Base-by-base conservation (phyloP, 2,329 filamentous ascomycete species). In the Aspergillus pseudoglaucus region DNA sequence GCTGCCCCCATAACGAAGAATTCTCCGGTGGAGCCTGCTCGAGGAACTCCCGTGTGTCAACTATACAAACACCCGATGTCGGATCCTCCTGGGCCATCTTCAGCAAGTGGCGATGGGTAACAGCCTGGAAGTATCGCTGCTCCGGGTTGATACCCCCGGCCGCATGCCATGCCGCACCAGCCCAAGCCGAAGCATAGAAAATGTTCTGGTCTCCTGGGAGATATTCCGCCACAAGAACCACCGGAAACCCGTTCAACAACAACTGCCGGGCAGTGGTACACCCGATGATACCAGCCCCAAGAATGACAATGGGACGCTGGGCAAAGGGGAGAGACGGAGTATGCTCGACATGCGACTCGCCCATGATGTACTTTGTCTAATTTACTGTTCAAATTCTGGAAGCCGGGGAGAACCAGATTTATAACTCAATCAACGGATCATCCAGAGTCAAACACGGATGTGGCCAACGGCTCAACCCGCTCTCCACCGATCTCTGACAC, bases 281-380 rank as follows among this genome's bases (percentile, higher is more conserved):
- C n/a, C 67, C 67, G 23, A 69, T 69, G 38, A 69, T 69, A 2
- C 67, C 67, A 15, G 65, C 66, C n/a, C 67, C 66, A 1, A 69
- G 53, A 22, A 69, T 65, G 25, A 69, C 48, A 30, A 69, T 52
- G 5, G 65, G 62, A 7, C 64, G 61, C 46, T 67, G 64, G 4
- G 66, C 42, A 45, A 68, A 69, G 3, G 65, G 63, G 0, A 53
- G 32, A 6, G 43, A 33, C 18, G 42, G 43, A 4, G 69, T 74
- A 30, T 47, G 25, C 27, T 15, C 15, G 39, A 22, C 7, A 12
- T 50, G 50, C 15, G 15, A 39, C 10, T 39, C 37, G 17, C 37
- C 37, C 37, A 39, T 39, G 8, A 9, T 39, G 15, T 3, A 4
- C 10, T 37, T 37, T 37, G 7, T 37, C 15, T 15, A 4, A 6